Evolutionary conservation across 2,329 filamentous ascomycete genomes (phyloP).

Genomic region (Aspergillus ochraceus): DNA sequence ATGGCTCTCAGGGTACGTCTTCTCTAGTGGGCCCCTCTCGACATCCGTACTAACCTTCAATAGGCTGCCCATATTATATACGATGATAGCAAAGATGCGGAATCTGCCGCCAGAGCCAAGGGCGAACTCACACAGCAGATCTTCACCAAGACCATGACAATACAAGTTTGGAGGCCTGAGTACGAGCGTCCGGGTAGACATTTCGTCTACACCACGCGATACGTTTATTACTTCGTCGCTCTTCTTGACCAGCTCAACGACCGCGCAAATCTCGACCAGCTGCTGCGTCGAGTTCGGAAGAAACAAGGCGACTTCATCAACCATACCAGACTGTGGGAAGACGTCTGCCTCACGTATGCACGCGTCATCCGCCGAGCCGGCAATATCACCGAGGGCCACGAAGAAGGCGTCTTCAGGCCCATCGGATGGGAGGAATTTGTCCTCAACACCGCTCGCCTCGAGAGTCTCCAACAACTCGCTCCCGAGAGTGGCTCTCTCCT

Average conservation of each 20-base stretch:
- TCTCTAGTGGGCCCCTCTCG: not conserved
- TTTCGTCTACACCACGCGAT: slow-evolving; percentile 87
- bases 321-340: slow-evolving; percentile 63
- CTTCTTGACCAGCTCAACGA: slow-evolving; percentile 75
- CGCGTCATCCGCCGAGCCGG: slow-evolving; percentile 59
- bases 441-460: slow-evolving; percentile 58
- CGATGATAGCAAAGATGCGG: slow-evolving; percentile 53
- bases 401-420: slow-evolving; percentile 64
- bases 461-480: slow-evolving; percentile 57
- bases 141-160: slow-evolving; percentile 91
- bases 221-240: slow-evolving; percentile 77
- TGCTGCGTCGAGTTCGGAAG: slow-evolving; percentile 77
- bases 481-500: slow-evolving; percentile 50
- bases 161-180: slow-evolving; percentile 94
- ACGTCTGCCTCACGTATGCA: slow-evolving; percentile 59
- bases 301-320: slow-evolving; percentile 74
- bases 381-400: slow-evolving; percentile 59
- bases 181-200: slow-evolving; percentile 80
- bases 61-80: slow-evolving; percentile 62
- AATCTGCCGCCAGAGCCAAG: slow-evolving; percentile 63
- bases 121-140: slow-evolving; percentile 79
- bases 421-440: slow-evolving; percentile 67
- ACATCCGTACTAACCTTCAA: slow-evolving; percentile 24
- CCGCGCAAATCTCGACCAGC: slow-evolving; percentile 70
- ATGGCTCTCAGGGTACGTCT: slow-evolving; percentile 73